A percentile compares a stretch with the other conserved stretches of the same genome.
Evolutionary conservation across 768 basidiomycete genomes (phyloP).

Genomic region (Symmetrospora coprosmae): DNA sequence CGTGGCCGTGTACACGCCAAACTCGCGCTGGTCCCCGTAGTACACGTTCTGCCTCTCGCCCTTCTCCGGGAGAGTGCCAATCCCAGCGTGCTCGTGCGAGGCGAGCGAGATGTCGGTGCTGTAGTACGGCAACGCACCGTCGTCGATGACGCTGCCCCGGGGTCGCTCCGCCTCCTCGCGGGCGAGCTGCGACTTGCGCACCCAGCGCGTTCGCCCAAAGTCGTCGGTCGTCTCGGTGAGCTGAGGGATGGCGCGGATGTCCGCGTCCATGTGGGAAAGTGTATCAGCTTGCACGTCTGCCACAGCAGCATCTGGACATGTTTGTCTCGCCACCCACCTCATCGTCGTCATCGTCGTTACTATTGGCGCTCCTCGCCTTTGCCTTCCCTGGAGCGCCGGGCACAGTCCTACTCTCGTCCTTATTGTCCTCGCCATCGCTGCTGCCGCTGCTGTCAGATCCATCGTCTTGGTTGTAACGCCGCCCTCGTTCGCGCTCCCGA

Average conservation of each 20-base stretch:
- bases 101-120: not conserved
- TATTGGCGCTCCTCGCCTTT: not conserved
- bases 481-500: not conserved
- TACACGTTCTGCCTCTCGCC: conserved; percentile 23
- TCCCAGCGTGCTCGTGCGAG: no score
- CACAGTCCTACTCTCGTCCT: conserved; percentile 24
- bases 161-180: conserved; percentile 20
- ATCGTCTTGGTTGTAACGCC: not conserved
- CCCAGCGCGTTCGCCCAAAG: conserved; percentile 31
- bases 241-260: not conserved
- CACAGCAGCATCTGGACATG: not conserved
- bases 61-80: not conserved
- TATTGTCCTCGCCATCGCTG: conserved; percentile 13
- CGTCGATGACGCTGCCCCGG: not conserved
- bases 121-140: not conserved
- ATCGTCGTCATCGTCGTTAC: conserved; percentile 2
- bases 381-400: no score
- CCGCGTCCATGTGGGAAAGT: not conserved
- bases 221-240: conserved; percentile 31
- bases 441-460: not conserved
- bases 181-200: conserved; percentile 24
- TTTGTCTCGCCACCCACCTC: not conserved
- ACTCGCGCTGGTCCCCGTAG: conserved; percentile 45
- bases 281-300: not conserved
- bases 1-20: conserved; percentile 75